Evolutionary conservation across 768 basidiomycete genomes (phyloP).

Genomic region (Mycena venus): DNA sequence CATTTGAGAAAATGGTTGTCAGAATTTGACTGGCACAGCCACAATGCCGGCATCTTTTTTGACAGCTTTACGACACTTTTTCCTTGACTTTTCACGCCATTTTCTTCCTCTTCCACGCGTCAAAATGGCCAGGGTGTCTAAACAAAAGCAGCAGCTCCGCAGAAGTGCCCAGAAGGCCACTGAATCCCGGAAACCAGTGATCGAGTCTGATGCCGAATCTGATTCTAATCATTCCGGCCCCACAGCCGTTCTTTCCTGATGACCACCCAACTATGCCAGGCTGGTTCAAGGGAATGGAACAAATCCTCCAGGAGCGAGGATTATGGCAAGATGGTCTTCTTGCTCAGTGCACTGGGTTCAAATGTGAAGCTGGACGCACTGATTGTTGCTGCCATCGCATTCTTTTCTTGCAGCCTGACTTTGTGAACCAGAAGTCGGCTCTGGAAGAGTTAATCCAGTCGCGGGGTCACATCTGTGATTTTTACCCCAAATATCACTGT

Average conservation of each 20-base stretch:
- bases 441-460: not conserved
- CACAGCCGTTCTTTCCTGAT: too few species aligned
- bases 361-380: not conserved
- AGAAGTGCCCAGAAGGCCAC: not conserved
- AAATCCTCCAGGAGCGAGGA: too few species aligned
- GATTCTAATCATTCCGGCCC: too few species aligned
- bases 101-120: not conserved
- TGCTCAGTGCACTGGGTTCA: not conserved
- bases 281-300: too few species aligned
- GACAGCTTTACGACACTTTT: not conserved
- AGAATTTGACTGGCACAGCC: not conserved
- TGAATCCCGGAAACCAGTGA: not conserved
- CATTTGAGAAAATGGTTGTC: too few species aligned
- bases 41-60: not conserved
- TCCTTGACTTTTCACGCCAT: not conserved
- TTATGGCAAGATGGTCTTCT: not conserved
- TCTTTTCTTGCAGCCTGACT: not conserved
- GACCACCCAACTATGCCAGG: too few species aligned
- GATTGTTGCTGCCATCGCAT: not conserved
- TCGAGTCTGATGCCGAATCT: not conserved
- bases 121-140: not conserved
- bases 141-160: not conserved
- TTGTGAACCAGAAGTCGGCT: not conserved
- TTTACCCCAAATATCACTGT: too few species aligned
- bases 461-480: too few species aligned